Base-by-base conservation (phyloP, 306 rosid genomes). In the Dryas alaskensis region DNA sequence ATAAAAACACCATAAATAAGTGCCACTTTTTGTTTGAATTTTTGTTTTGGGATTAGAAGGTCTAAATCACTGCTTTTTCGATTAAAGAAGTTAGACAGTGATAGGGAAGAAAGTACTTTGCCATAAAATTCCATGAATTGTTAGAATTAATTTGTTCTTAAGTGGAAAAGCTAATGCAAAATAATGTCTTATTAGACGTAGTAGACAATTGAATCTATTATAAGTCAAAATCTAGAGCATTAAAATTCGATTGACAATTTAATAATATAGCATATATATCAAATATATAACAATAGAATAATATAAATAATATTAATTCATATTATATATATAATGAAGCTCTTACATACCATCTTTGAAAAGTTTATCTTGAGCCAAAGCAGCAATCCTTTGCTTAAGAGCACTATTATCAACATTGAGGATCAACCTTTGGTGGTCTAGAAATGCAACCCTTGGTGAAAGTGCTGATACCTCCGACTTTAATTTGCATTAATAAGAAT, bases 351-450 rank as follows among this genome's bases (percentile, higher is more conserved):
- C 96, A 67, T 94, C 98, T 88, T 94, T 94, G 82, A 94, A 94
- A 82, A 94, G 83, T 90, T 89, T 94, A 73, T 94, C 97, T 63
- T 94, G 98, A 70, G 95, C 97, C 88, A 94, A 82, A 74, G 96
- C 97, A 68, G 98, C 98, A 73, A 94, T 88, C n/a, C 97, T 80
- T 86, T 94, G 97, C 87, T 94, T 91, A 45, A 94, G 86, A 75
- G 97, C 85, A 75, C 97, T 89, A 2, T 92, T 94, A 73, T 94
- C 97, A 42, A 94, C 92, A 51, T 88, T 89, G 1, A 94, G 97
- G 79, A 94, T 82, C 92, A 94, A 82, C 73, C 98, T 95, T 62
- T 91, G 98, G 86, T 94, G 98, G 73, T 94, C 98, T 81, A 94
- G 84, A 76, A 88, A 94, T 47, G 97, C 97, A 31, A 94, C 98